Percentiles rank a stretch among this genome's conserved stretches.
Conservation (phyloP, 2,329 filamentous ascomycete species). For the Graphilbum fragrans region DNA sequence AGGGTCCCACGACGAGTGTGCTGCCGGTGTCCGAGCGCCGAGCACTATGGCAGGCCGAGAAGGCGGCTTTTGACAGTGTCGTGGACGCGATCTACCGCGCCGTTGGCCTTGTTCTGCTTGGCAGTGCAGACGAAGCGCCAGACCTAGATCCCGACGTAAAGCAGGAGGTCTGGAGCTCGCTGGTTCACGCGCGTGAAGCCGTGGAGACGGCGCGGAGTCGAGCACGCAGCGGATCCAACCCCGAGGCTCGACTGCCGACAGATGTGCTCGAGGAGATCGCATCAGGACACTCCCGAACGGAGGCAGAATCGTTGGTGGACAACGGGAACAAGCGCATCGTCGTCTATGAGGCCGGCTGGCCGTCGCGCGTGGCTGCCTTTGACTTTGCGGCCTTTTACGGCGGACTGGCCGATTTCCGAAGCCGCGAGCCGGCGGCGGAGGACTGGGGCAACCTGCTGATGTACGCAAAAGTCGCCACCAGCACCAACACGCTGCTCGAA, state of each 20-base stretch:
- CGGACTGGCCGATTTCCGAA: slow-evolving; percentile 56
- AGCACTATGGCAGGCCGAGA: slow-evolving; percentile 1
- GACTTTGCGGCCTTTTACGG: slow-evolving; percentile 71
- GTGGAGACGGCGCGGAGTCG: too few relatives aligned
- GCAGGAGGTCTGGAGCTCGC: slow-evolving; percentile 9
- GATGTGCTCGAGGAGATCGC: neutral
- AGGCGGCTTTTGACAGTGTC: slow-evolving; percentile 3
- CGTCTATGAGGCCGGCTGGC: slow-evolving; percentile 55
- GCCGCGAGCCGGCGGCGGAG: slow-evolving; percentile 28
- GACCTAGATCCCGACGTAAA: slow-evolving; percentile 2
- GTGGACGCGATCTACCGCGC: slow-evolving; percentile 5
- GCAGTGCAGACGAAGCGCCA: slow-evolving; percentile 1
- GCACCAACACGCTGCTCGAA: slow-evolving; percentile 85
- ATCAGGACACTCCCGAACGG: slow-evolving; percentile 1
- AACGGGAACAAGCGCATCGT: slow-evolving; percentile 66
- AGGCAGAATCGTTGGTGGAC: slow-evolving; percentile 7
- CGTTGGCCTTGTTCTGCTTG: slow-evolving; percentile 1
- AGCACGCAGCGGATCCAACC: too few relatives aligned
- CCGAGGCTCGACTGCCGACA: neutral
- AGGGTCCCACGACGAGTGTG: neutral
- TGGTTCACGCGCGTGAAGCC: slow-evolving; percentile 5
- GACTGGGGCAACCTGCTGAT: slow-evolving; percentile 68
- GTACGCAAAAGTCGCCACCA: slow-evolving; percentile 87
- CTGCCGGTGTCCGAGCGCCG: slow-evolving; percentile 1
- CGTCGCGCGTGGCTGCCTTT: slow-evolving; percentile 71